Evolutionary conservation across 257 asterid species (phyloP).

Genomic region (Capsicum rhomboideum): DNA sequence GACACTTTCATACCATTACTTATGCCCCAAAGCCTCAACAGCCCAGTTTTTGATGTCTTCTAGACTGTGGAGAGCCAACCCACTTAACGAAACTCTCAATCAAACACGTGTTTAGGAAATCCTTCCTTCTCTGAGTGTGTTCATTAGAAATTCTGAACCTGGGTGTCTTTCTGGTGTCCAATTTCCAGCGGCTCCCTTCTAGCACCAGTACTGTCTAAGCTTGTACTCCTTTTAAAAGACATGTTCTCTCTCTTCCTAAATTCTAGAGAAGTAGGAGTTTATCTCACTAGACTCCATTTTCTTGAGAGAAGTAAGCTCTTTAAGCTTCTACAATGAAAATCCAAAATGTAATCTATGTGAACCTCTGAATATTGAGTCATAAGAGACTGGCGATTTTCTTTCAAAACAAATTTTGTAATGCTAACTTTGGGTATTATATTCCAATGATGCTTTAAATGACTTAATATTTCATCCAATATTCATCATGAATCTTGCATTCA

Average conservation of each 20-base stretch:
- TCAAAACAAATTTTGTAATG: not conserved
- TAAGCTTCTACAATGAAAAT: not conserved
- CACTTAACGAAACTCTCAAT: not conserved
- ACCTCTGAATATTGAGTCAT: not conserved
- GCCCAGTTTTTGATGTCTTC: not conserved
- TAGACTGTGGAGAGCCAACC: not conserved
- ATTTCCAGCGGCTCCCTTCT: not conserved
- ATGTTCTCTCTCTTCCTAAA: not conserved
- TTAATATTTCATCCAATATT: not conserved
- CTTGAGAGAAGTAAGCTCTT: not conserved
- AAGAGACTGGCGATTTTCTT: not conserved
- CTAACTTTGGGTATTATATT: not conserved
- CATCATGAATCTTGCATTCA: not conserved
- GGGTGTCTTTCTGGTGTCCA: not conserved
- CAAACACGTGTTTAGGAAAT: not conserved
- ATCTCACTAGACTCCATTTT: not conserved
- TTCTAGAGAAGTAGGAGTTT: not conserved
- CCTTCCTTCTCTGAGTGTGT: not conserved
- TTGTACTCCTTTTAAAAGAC: not conserved
- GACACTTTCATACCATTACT: not conserved
- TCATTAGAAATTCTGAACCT: not conserved
- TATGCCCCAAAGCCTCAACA: not conserved
- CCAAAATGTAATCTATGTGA: not conserved
- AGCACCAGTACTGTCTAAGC: not conserved
- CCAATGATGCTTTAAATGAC: not conserved